phyloP scores from a whole-genome alignment of 202 grass and related monocot species.

The Cymbopogon flexuosus region DNA sequence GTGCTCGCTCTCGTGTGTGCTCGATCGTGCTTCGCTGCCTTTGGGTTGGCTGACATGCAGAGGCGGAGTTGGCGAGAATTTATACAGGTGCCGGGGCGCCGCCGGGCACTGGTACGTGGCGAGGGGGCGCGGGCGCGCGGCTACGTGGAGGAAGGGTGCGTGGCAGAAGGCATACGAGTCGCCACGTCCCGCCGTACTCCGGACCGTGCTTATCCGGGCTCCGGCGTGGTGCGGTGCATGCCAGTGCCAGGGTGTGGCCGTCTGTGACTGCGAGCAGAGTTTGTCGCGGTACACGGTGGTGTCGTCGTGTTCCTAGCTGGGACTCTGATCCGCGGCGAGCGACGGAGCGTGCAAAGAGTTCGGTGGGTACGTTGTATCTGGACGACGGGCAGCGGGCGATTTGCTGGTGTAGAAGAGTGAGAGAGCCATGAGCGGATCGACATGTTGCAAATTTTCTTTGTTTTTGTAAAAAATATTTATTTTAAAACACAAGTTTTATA shows the following conservation, averaged over 20 bases:
- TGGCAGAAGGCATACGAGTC: constrained; percentile 4
- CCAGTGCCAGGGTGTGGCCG: constrained; percentile 38
- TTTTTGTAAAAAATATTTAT: too few relatives aligned
- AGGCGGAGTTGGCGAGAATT: background rate
- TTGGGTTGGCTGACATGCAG: background rate
- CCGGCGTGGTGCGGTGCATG: background rate
- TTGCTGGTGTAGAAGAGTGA: too few relatives aligned
- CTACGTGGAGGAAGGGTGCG: constrained; percentile 39
- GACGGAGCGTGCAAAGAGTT: background rate
- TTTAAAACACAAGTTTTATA: too few relatives aligned
- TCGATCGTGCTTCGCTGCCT: too few relatives aligned
- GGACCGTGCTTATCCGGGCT: constrained; percentile 28
- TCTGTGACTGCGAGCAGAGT: background rate
- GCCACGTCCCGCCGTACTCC: constrained; percentile 31
- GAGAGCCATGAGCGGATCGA: too few relatives aligned
- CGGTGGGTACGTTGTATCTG: too few relatives aligned
- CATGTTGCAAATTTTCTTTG: too few relatives aligned
- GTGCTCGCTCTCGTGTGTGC: background rate
- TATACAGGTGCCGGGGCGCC: background rate
- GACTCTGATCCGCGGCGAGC: background rate
- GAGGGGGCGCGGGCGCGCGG: background rate
- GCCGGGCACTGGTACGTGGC: constrained; percentile 40
- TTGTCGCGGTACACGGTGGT: background rate
- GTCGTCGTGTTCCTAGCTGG: background rate
- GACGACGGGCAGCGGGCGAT: too few relatives aligned